Evolutionary conservation across 495 filamentous ascomycete genomes (phyloP).

Genomic region (Podospora fimiseda): DNA sequence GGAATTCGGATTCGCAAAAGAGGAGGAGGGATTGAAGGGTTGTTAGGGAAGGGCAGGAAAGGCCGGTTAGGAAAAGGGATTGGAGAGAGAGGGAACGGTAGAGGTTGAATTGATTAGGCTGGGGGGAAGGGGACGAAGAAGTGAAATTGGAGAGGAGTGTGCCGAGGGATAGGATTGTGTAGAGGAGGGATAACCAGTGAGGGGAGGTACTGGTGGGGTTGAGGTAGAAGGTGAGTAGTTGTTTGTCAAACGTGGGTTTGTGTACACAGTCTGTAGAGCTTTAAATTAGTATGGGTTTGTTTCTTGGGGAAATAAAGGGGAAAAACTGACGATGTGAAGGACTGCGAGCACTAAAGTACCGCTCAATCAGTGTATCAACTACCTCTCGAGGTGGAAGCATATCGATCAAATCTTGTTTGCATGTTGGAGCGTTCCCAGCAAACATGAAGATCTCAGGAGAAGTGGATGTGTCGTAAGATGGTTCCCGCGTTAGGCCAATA

Average conservation of each 20-base stretch:
- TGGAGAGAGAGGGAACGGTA: conserved; percentile 33
- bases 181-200: conserved; percentile 42
- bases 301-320: not conserved
- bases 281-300: not conserved
- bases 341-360: conserved; percentile 45
- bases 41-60: conserved; percentile 37
- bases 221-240: conserved; percentile 35
- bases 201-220: conserved; percentile 30
- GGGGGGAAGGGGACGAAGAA: conserved; percentile 21
- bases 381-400: conserved; percentile 33
- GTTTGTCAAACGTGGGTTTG: conserved; percentile 36
- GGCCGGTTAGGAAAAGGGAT: conserved; percentile 40
- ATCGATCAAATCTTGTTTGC: conserved; percentile 33
- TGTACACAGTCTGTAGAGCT: conserved; percentile 33
- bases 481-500: no score
- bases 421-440: conserved; percentile 19
- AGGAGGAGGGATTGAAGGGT: conserved; percentile 45
- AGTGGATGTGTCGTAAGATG: no score
- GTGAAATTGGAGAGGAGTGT: conserved; percentile 33
- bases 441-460: conserved; percentile 30
- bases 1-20: conserved; percentile 41
- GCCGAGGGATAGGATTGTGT: conserved; percentile 36
- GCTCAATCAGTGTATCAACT: conserved; percentile 38
- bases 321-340: conserved; percentile 37
- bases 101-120: conserved; percentile 33